Percentiles rank a stretch among this genome's conserved stretches.
Conservation (phyloP, 1,284 basidiomycete species). For the Calocybe gambosa region DNA sequence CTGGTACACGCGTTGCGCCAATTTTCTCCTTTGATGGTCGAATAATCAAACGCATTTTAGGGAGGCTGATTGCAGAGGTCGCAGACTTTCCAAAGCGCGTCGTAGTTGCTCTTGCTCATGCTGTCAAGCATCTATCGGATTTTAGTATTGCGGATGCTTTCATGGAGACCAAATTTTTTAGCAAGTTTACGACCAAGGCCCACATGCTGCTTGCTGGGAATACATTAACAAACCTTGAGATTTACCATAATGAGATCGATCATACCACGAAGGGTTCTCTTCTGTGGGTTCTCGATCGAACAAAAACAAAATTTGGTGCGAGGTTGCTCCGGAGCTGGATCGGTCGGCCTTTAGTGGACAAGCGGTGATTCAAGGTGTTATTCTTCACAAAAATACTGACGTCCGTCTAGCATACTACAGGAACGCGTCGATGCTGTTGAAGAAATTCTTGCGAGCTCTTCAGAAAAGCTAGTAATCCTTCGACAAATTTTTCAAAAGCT, state of each 20-base stretch:
- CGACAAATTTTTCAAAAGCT: slow-evolving; percentile 67
- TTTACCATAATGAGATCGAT: slow-evolving; percentile 89
- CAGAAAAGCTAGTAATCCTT: slow-evolving; percentile 55
- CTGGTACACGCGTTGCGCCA: slow-evolving; percentile 28
- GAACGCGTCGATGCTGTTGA: slow-evolving; percentile 81
- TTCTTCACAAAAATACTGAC: neutral
- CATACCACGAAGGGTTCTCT: slow-evolving; percentile 71
- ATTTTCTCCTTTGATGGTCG: neutral
- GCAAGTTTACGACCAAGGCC: slow-evolving; percentile 68
- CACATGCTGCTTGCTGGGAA: slow-evolving; percentile 90
- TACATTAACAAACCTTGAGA: slow-evolving; percentile 85
- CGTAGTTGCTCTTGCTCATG: slow-evolving; percentile 71
- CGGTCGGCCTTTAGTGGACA: slow-evolving; percentile 77
- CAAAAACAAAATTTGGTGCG: slow-evolving; percentile 85
- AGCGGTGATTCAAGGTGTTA: slow-evolving; percentile 38
- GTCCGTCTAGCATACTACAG: slow-evolving; percentile 51
- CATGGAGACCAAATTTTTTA: slow-evolving; percentile 71
- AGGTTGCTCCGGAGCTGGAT: slow-evolving; percentile 85
- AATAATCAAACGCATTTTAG: slow-evolving; percentile 25
- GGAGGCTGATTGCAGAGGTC: slow-evolving; percentile 55
- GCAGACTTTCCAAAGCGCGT: slow-evolving; percentile 70
- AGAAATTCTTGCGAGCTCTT: slow-evolving; percentile 63
- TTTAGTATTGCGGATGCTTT: slow-evolving; percentile 78
- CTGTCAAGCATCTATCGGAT: slow-evolving; percentile 69
- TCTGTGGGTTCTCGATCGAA: slow-evolving; percentile 83